Evolutionary conservation across 2,329 filamentous ascomycete genomes (phyloP), one percentile per base, ranked within the genome.

Genomic region (Microcera coccophila): DNA sequence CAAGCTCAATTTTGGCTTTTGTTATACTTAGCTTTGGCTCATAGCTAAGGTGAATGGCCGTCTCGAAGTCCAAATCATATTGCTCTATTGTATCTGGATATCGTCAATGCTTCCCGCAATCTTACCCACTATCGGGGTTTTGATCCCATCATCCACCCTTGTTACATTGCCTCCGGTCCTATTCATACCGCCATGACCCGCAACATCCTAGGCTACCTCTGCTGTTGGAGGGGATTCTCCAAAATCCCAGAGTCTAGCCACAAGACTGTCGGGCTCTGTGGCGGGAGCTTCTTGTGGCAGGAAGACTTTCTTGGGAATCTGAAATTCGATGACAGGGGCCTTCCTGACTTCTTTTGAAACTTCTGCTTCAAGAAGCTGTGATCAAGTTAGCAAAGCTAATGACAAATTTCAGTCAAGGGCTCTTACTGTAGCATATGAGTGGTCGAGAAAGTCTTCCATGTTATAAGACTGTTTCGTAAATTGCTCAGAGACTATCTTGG

Each of bases 401-500:
- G 45, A 29, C 36, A 22, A 31, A 14, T 11, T 24, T 22, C 18
- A 38, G 5, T 7, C 3, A 4, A 4, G 8, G 4, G 3, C 15
- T 77, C 79, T 75, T 76, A 85, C 84, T 61, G 81, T 87, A 57
- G 74, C 79, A 66, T 97, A 98, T 0, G 88, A 91, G 64, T 97
- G 90, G 61, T 98, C 93, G 36, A 97, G 70, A 66, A 98, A 98
- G 62, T 98, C 93, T 62, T 98, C 93, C n/a, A 96, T 70, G 56
- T 90, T 93, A 67, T 97, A 98, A 3, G 85, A 78, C 54, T 90
- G 84, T 70, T 98, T 98, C 3, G 93, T 98, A 64, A 97, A 98
- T 64, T 97, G 93, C 68, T 97, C 90, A 3, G 87, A 87, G 44
- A 98, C 82, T 50, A 98, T 95, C 66, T 90, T 93, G 34, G 90